Evolutionary conservation across 805 yeast genomes (phyloP).

Genomic region (Candida ficus): DNA sequence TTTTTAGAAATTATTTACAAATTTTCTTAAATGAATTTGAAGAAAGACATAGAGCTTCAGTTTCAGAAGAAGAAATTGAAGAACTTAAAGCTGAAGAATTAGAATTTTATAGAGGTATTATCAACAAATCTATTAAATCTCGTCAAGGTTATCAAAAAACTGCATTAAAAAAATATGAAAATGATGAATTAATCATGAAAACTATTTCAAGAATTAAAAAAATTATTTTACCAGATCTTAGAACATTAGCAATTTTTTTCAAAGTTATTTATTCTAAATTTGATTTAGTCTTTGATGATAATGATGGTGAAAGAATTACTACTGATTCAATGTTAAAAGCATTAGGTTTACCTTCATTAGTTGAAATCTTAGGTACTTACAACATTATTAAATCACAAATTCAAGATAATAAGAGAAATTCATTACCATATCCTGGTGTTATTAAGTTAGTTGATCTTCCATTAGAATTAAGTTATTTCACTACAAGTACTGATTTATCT

Average conservation of each 20-base stretch:
- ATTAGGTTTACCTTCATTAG: conserved; percentile 9
- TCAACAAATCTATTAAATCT: too few relatives aligned
- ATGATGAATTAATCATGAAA: background rate
- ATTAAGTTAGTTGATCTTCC: conserved; percentile 52
- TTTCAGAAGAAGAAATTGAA: background rate
- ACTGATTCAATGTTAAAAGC: conserved; percentile 11
- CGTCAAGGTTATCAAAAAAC: too few relatives aligned
- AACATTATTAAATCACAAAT: too few relatives aligned
- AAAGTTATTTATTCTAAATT: conserved; percentile 18
- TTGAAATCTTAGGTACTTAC: too few relatives aligned
- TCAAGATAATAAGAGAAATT: too few relatives aligned
- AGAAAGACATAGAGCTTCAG: background rate
- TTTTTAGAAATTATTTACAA: background rate
- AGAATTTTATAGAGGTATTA: background rate
- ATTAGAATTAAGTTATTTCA: conserved; percentile 33
- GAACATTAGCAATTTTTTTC: conserved; percentile 18
- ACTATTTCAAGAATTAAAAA: conserved; percentile 3
- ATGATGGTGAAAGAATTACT: conserved; percentile 5
- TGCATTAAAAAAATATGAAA: too few relatives aligned
- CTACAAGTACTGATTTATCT: conserved; percentile 23
- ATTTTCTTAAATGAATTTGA: background rate
- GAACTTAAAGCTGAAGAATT: conserved; percentile 2
- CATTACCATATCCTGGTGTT: conserved; percentile 43
- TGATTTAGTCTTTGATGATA: conserved; percentile 5
- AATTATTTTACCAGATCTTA: conserved; percentile 15